Base-by-base conservation (phyloP, 2,329 filamentous ascomycete species). In the Gliomastix tumulicola region DNA sequence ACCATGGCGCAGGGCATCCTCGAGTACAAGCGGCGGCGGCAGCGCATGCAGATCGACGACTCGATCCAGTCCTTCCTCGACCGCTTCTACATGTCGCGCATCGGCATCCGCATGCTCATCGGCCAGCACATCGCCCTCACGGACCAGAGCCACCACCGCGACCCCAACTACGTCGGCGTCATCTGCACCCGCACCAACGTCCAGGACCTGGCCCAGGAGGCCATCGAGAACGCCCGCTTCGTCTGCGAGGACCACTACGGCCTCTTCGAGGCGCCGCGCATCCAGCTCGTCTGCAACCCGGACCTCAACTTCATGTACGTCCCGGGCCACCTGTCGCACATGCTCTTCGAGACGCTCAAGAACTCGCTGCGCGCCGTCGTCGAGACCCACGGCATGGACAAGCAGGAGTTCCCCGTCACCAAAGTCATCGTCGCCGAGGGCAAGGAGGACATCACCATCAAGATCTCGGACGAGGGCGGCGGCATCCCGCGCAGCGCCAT, bases 141-240 rank as follows among this genome's bases (percentile, higher is more conserved):
- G 6, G 90, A 97, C 59, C 89, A 97, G 64, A 85, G 82, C 51
- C 83, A 92, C 50, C 81, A 88, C 48, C 81, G 82, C 44, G 90
- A 97, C 59, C 88, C 88, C 25, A 86, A 88, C 43, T 97, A 98
- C 55, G 92, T 98, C 48, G 92, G 92, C 44, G 96, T 98, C 48
- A 98, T 98, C 55, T 98, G 92, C 69, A 98, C 92, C 42, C 95
- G 94, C 68, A 97, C 92, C 19, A 98, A 96, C 51, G 90, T 98
- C 27, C 81, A 81, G 40, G 92, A 98, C 49, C 78, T 98, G 34
- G 92, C 92, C 5, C 82, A 95, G 55, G 92, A 98, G 64, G 92
- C 92, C 41, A 97, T 98, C 53, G 92, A 97, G 56, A 98, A 98
- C 53, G 92, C 92, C 30, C 81, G 92, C n/a, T 98, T 97, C 54